Evolutionary conservation across 345 rosid genomes (phyloP).

Genomic region (Brassica nigra): DNA sequence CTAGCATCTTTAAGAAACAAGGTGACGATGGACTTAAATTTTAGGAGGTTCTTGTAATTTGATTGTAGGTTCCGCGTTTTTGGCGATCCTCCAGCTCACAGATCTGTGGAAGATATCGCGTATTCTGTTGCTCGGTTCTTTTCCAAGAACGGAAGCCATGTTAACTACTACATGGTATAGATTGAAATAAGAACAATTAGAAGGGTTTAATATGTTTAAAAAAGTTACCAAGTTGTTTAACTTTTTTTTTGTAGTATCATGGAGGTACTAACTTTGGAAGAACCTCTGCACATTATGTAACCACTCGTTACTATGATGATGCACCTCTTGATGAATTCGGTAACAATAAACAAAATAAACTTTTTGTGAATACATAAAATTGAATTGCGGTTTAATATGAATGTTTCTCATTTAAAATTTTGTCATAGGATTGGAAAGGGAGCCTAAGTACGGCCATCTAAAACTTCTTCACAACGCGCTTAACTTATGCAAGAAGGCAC

Average conservation of each 20-base stretch:
- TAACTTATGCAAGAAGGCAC: slow-evolving; percentile 66
- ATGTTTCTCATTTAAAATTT: not conserved
- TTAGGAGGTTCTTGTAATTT: slow-evolving; percentile 12
- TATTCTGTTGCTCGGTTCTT: slow-evolving; percentile 79
- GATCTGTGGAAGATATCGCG: slow-evolving; percentile 83
- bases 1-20: not conserved
- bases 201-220: not conserved
- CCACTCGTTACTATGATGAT: slow-evolving; percentile 93
- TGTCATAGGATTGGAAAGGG: slow-evolving; percentile 56
- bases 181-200: not conserved
- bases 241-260: slow-evolving; percentile 58
- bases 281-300: slow-evolving; percentile 75
- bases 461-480: slow-evolving; percentile 77
- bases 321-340: slow-evolving; percentile 97
- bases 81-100: slow-evolving; percentile 56
- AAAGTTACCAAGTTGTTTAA: not conserved
- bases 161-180: slow-evolving; percentile 90
- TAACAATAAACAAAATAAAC: slow-evolving; percentile 12
- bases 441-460: slow-evolving; percentile 87
- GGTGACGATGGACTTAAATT: not conserved
- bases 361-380: not conserved
- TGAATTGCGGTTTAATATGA: not conserved
- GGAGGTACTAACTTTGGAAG: slow-evolving; percentile 94
- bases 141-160: slow-evolving; percentile 77
- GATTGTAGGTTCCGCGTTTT: slow-evolving; percentile 57